Percentiles rank a stretch among this genome's conserved stretches.
phyloP scores from a whole-genome alignment of 2,329 filamentous ascomycete genomes.

The Triangularia verruculosa region DNA sequence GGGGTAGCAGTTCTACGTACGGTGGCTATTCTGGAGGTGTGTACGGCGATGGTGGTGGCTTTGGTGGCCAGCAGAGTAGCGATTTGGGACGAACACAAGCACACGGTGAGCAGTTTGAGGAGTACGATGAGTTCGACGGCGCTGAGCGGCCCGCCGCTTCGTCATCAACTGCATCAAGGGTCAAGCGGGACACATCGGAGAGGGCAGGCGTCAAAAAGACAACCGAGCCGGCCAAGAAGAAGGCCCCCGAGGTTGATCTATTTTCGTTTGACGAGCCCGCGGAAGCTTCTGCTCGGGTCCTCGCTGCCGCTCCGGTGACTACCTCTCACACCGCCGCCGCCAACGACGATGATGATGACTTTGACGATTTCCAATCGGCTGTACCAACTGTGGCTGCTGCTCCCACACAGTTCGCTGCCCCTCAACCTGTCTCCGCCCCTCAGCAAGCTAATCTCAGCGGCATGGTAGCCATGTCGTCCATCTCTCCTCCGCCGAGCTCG shows the following conservation, averaged over 20 bases:
- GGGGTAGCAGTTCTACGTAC: constrained; percentile 36
- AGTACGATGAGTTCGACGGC: constrained; percentile 96
- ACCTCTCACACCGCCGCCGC: constrained; percentile 41
- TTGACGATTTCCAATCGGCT: constrained; percentile 96
- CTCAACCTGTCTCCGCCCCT: constrained; percentile 79
- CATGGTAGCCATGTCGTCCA: constrained; percentile 75
- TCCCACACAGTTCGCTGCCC: constrained; percentile 71
- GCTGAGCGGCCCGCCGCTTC: constrained; percentile 47
- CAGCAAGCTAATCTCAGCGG: constrained; percentile 78
- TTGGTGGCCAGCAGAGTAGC: constrained; percentile 65
- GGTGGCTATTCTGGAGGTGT: constrained; percentile 69
- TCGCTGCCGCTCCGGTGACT: constrained; percentile 44
- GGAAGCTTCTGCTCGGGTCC: constrained; percentile 45
- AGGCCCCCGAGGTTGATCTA: constrained; percentile 85
- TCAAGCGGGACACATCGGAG: constrained; percentile 46
- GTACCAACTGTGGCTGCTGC: constrained; percentile 56
- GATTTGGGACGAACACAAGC: constrained; percentile 66
- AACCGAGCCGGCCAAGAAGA: constrained; percentile 70
- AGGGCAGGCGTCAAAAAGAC: constrained; percentile 54
- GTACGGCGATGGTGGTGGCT: constrained; percentile 94
- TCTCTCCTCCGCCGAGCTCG: constrained; percentile 67
- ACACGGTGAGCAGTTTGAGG: constrained; percentile 78
- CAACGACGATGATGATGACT: constrained; percentile 72
- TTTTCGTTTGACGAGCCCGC: constrained; percentile 85
- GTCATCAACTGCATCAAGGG: constrained; percentile 45